These are phyloP conservation scores for Phytopythium mirpurense DNA, from an alignment of 352 stramenopile species.

Conservation along the genomic window DNA sequence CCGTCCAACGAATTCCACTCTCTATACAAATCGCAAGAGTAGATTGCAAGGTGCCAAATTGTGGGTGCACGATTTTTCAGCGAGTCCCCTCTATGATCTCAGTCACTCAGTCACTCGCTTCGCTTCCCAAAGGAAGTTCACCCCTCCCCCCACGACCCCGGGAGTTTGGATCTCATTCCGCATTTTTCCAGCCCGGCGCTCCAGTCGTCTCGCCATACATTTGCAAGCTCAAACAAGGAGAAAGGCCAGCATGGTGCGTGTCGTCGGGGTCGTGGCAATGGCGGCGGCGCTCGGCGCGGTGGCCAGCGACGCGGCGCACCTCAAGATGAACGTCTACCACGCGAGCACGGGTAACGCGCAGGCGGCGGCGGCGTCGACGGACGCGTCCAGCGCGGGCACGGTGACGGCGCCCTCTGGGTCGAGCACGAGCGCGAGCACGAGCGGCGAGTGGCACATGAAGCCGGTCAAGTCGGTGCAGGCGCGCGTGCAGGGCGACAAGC, in stretches of 20 bases:
- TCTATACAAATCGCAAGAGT: no score
- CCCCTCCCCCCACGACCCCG: no score
- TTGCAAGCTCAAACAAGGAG: no score
- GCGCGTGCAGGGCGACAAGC: conserved; percentile 45
- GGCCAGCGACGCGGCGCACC: conserved; percentile 1
- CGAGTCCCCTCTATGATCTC: no score
- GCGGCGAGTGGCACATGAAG: conserved; percentile 36
- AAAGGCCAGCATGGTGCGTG: background rate
- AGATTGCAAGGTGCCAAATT: no score
- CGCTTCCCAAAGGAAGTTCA: no score
- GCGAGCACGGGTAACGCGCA: background rate
- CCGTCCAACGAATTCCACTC: no score
- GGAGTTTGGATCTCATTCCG: no score
- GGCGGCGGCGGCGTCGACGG: background rate
- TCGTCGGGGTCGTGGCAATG: background rate
- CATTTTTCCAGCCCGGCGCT: no score
- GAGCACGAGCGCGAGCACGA: conserved; percentile 1
- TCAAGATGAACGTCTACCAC: conserved; percentile 8
- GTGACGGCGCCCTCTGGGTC: background rate
- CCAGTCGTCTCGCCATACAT: no score
- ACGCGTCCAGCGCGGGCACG: background rate
- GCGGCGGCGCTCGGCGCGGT: background rate
- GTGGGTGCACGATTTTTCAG: no score
- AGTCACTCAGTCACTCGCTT: background rate
- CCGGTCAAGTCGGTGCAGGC: conserved; percentile 46